Evolutionary conservation across 768 basidiomycete genomes (phyloP).

Genomic region (Pulveroboletus frians): DNA sequence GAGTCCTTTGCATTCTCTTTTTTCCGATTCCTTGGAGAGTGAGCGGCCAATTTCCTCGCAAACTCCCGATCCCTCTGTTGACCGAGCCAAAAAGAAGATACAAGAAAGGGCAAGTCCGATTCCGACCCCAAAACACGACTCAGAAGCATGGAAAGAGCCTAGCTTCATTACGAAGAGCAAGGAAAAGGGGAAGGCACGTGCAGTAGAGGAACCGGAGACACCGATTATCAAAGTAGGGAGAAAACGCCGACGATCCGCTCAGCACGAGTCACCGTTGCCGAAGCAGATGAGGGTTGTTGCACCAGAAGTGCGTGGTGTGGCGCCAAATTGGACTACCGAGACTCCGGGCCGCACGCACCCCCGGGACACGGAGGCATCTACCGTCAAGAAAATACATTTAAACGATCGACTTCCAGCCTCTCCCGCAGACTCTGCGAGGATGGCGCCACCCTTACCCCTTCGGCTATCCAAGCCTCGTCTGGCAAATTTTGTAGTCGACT

Average conservation of each 20-base stretch:
- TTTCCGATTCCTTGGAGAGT: slow-evolving; percentile 15
- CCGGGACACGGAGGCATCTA: background rate
- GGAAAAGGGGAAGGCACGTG: slow-evolving; percentile 16
- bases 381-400: background rate
- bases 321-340: background rate
- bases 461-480: slow-evolving; percentile 15
- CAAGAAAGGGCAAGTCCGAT: background rate
- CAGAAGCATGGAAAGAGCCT: slow-evolving; percentile 29
- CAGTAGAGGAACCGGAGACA: slow-evolving; percentile 2
- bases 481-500: slow-evolving; percentile 18
- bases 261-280: slow-evolving; percentile 3
- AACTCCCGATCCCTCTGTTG: background rate
- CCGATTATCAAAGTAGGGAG: background rate
- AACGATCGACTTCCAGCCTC: background rate
- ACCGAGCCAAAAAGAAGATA: background rate
- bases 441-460: background rate
- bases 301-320: background rate
- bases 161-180: slow-evolving; percentile 27
- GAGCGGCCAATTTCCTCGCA: background rate
- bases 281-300: slow-evolving; percentile 13
- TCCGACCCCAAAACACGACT: slow-evolving; percentile 18
- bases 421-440: background rate
- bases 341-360: background rate
- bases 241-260: slow-evolving; percentile 15
- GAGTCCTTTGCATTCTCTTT: slow-evolving; percentile 24